These are phyloP conservation scores for Osmanthus fragrans DNA, from an alignment of 257 asterid genomes.

Conservation along the genomic window DNA sequence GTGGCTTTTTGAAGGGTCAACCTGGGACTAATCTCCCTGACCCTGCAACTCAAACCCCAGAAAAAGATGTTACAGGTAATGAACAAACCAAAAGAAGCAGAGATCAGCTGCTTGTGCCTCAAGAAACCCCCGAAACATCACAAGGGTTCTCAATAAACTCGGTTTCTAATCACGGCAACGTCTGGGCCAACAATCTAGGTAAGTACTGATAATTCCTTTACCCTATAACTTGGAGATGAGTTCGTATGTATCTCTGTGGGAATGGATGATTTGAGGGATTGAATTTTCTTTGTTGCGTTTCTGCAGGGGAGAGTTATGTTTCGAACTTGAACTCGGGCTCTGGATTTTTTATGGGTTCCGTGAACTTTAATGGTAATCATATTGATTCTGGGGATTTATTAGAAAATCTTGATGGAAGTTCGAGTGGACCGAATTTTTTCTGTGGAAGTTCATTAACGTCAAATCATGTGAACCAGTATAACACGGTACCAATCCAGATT, in stretches of 20 bases:
- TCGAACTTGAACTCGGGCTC: neutral
- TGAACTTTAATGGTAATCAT: neutral
- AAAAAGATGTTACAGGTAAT: neutral
- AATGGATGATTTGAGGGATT: neutral
- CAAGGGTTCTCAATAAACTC: neutral
- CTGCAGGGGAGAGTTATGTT: neutral
- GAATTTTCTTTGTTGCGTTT: neutral
- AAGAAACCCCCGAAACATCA: neutral
- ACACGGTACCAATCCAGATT: neutral
- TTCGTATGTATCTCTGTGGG: neutral
- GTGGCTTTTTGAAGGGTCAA: neutral
- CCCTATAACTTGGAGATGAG: neutral
- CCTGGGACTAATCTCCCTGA: neutral
- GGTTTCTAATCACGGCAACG: neutral
- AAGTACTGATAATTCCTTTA: neutral
- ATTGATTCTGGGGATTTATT: neutral
- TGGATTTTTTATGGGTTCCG: neutral
- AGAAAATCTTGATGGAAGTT: slow-evolving; percentile 2
- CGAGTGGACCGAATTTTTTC: neutral
- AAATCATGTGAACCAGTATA: neutral
- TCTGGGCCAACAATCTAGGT: slow-evolving; percentile 5
- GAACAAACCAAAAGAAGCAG: neutral
- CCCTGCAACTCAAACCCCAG: neutral
- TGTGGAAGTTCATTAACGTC: neutral
- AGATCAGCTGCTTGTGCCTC: neutral